Evolutionary conservation across 2,329 filamentous ascomycete genomes (phyloP), one percentile per base, ranked within the genome.

Genomic region (Diaporthe aspalathi): DNA sequence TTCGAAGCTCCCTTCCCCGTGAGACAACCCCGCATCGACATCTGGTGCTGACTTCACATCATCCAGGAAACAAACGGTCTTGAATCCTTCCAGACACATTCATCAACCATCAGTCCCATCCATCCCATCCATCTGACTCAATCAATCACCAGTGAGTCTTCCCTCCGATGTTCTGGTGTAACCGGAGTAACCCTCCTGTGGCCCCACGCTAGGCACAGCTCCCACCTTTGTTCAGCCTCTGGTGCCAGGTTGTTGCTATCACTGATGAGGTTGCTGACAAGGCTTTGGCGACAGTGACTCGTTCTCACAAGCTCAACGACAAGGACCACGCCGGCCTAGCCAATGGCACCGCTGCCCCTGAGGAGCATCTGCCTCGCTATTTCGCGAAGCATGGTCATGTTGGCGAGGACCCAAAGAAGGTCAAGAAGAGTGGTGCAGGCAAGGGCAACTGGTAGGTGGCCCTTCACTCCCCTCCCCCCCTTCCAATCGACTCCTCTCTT

Each of bases 391-490:
- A 90, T 73, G 95, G 95, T 76, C 92, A 92, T 80, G 86, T 90
- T 77, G 94, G 94, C 79, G 86, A 88, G 76, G 93, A 97, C 79
- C 95, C 96, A 73, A 94, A 94, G 83, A 96, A 97, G 87, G 92
- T 93, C 80, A 99, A 99, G 91, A 99, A 99, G 87, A 93, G 97
- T 79, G 95, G 95, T 74, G 92, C 89, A 76, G 95, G 95, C 76
- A 95, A 93, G 83, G 94, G 93, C 80, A 98, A 98, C 83, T 99
- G 95, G 95, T 97, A 89, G 83, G 92, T n/a, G n/a, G n/a, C n/a
- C n/a, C n/a, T n/a, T n/a, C n/a, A n/a, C n/a, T n/a, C n/a, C n/a
- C n/a, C n/a, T 79, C 62, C 47, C 24, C 49, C 20, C 17, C 71
- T 67, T 70, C 9, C 32, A 35, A 35, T n/a, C n/a, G 24, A 17